Evolutionary conservation across 2,329 filamentous ascomycete genomes (phyloP).

Genomic region (Hymenoscyphus salicellus): DNA sequence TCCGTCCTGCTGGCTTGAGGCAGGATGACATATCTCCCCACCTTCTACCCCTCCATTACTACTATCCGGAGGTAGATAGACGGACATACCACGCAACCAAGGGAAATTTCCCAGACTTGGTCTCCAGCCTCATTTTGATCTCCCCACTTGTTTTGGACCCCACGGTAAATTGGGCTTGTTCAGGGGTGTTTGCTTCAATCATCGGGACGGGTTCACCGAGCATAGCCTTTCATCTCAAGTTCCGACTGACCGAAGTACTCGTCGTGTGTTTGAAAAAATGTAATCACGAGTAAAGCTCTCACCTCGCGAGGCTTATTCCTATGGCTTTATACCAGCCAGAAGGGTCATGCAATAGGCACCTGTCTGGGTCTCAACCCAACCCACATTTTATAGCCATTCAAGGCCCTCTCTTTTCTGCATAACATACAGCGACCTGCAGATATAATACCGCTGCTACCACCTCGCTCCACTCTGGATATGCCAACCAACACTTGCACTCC

Average conservation of each 20-base stretch:
- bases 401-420: not conserved
- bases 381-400: not conserved
- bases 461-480: not conserved
- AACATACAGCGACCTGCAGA: not conserved
- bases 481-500: constrained; percentile 1
- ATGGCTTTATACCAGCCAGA: not conserved
- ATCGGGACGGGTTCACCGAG: not conserved
- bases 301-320: not conserved
- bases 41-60: not conserved
- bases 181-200: not conserved
- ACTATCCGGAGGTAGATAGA: not conserved
- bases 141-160: not conserved
- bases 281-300: not conserved
- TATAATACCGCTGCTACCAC: not conserved
- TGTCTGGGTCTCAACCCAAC: not conserved
- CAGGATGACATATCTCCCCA: not conserved
- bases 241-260: not conserved
- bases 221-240: not conserved
- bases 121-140: not conserved
- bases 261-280: not conserved
- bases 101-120: not conserved
- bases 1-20: not conserved
- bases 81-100: not conserved
- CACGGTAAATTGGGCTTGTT: not conserved
- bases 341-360: not conserved